Evolutionary conservation across 257 asterid species (phyloP).

Genomic region (Petrea volubilis): DNA sequence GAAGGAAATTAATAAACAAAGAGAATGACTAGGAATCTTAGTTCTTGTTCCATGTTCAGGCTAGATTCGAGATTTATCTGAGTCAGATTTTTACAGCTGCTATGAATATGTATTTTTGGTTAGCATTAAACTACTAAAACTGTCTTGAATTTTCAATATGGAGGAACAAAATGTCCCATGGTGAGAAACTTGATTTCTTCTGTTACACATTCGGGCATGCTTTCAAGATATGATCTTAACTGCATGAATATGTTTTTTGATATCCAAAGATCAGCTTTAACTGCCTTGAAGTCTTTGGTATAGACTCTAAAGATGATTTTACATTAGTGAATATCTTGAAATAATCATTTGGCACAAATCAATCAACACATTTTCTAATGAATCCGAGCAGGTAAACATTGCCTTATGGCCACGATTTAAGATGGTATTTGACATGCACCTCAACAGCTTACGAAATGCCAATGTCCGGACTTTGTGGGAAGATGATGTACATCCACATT

Average conservation of each 20-base stretch:
- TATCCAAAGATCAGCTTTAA: conserved; percentile 10
- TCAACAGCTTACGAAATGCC: conserved; percentile 89
- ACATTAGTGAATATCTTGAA: not conserved
- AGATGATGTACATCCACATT: conserved; percentile 98
- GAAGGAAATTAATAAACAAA: not conserved
- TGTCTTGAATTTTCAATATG: conserved; percentile 12
- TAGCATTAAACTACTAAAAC: not conserved
- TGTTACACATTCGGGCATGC: not conserved
- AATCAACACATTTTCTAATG: conserved; percentile 21
- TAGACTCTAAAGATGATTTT: conserved; percentile 1
- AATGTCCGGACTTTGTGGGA: conserved; percentile 86
- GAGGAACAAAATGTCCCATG: not conserved
- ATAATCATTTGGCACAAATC: conserved; percentile 1
- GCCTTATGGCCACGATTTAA: conserved; percentile 98
- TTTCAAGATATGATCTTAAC: conserved; percentile 3
- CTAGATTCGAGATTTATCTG: conserved; percentile 4
- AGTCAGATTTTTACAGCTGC: not conserved
- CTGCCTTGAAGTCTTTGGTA: conserved; percentile 12
- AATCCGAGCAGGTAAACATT: conserved; percentile 79
- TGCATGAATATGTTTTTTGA: not conserved
- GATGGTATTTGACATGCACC: conserved; percentile 98
- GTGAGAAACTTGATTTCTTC: not conserved
- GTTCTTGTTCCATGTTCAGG: conserved; percentile 1
- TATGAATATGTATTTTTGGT: not conserved
- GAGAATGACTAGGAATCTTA: not conserved